These are phyloP conservation scores for Dichotomocladium elegans DNA, from an alignment of 371 early-diverging fungal species.

Conservation along the genomic window DNA sequence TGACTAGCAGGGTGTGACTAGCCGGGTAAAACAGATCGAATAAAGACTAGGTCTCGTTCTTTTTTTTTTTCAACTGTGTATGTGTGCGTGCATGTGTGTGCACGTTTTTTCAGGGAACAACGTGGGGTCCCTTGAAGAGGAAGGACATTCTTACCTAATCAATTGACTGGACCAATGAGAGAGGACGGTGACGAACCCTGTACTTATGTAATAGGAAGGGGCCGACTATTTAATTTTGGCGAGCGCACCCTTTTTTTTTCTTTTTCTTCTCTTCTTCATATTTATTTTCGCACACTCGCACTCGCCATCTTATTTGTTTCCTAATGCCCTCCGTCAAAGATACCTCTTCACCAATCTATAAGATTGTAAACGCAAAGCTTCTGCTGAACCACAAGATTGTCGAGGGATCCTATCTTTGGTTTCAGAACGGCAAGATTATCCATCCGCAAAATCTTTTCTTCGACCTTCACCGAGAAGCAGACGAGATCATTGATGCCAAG, in stretches of 20 bases:
- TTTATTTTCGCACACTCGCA: no score
- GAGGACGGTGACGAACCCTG: no score
- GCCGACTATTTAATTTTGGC: background rate
- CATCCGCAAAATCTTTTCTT: constrained; percentile 75
- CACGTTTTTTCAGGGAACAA: no score
- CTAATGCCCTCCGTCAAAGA: background rate
- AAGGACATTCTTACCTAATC: no score
- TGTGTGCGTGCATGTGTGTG: no score
- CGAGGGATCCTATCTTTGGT: constrained; percentile 70
- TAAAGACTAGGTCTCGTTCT: no score
- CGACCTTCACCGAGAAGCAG: constrained; percentile 61
- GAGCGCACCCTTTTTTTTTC: background rate
- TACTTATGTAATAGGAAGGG: no score
- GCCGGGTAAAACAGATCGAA: no score
- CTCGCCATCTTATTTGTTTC: background rate
- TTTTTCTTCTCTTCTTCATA: background rate
- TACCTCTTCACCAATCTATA: constrained; percentile 49
- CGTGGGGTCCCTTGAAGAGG: no score
- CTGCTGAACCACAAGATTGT: constrained; percentile 71
- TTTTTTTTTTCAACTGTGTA: no score
- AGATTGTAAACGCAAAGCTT: constrained; percentile 76
- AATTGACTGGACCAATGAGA: no score
- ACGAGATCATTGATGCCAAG: constrained; percentile 70
- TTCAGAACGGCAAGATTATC: constrained; percentile 75
- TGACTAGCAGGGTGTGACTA: no score